Base-by-base conservation (phyloP, 2,329 filamentous ascomycete genomes). In the Akanthomyces lecanii region DNA sequence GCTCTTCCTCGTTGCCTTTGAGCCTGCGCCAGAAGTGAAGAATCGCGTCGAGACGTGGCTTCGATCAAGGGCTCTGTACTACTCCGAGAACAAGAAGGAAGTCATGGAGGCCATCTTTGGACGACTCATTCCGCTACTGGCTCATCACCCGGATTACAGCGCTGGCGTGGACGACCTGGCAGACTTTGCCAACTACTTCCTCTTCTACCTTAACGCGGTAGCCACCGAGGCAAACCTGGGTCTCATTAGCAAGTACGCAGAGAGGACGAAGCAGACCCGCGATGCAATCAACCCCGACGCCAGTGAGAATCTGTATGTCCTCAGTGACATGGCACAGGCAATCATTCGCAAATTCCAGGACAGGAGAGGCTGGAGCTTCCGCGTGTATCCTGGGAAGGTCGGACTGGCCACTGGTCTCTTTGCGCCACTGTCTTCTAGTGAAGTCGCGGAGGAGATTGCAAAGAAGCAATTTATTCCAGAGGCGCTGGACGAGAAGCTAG, bases 141-240 rank as follows among this genome's bases (percentile, higher is more conserved):
- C 94, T 5, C 94, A 98, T 73, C 95, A 99, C 73, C 93, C 93
- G 1, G 95, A 99, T 74, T 97, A 94, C 68, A 86, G 84, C 65
- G 74, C 81, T 1, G 82, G 85, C 6, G 76, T 86, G 2, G 82
- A 86, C 16, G 89, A 92, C 54, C 78, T 97, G 55, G 81, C 87
- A 51, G 91, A 97, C 71, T 93, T 96, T 73, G 88, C 91, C 6
- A 87, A 88, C 68, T 99, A 98, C 74, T 87, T 99, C 63, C 75
- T 97, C 48, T 97, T 94, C 77, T 99, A 96, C 72, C 81, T 98
- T 53, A 87, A 84, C 65, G 86, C 88, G 44, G 87, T 97, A 21
- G 91, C 91, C 11, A 94, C 88, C 0, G 90, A 96, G 73, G 85
- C 91, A 51, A 99, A 97, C 69, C 81, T 98, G 18, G 89, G 90